Conservation (phyloP, 176 grass and related monocot genomes). For the Rhynchospora tenuis region DNA sequence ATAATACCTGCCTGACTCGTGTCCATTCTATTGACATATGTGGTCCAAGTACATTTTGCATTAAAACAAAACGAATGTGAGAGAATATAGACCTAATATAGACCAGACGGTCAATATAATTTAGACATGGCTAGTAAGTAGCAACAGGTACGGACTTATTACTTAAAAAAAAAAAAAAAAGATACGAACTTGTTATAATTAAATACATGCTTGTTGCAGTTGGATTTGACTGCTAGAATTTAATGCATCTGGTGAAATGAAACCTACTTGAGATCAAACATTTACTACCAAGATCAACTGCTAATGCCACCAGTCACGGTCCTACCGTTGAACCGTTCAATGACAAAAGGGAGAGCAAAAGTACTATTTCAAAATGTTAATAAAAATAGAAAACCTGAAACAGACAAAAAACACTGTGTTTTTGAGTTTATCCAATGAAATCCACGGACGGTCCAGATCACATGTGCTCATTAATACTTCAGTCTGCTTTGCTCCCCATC, state of each 20-base stretch:
- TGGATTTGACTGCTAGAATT: neutral
- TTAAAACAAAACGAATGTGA: no score
- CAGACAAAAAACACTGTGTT: neutral
- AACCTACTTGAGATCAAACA: neutral
- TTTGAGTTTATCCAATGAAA: neutral
- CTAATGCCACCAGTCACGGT: neutral
- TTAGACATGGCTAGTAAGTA: neutral
- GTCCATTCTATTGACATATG: no score
- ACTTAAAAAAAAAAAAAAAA: no score
- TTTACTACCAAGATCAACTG: neutral
- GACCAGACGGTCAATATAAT: neutral
- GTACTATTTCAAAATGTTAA: neutral
- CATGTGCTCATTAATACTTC: conserved; percentile 4
- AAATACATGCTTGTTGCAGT: neutral
- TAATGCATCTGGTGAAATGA: neutral
- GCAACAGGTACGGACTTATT: neutral
- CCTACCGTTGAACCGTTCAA: neutral
- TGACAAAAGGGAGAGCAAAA: neutral
- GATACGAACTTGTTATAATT: no score
- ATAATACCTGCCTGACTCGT: no score
- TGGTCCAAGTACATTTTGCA: no score
- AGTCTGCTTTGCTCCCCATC: neutral
- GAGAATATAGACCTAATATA: no score
- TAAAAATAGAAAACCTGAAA: neutral
- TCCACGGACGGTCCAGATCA: conserved; percentile 8